These are phyloP conservation scores for Colletotrichum filicis DNA, from an alignment of 2,329 filamentous ascomycete species.

Conservation along the genomic window DNA sequence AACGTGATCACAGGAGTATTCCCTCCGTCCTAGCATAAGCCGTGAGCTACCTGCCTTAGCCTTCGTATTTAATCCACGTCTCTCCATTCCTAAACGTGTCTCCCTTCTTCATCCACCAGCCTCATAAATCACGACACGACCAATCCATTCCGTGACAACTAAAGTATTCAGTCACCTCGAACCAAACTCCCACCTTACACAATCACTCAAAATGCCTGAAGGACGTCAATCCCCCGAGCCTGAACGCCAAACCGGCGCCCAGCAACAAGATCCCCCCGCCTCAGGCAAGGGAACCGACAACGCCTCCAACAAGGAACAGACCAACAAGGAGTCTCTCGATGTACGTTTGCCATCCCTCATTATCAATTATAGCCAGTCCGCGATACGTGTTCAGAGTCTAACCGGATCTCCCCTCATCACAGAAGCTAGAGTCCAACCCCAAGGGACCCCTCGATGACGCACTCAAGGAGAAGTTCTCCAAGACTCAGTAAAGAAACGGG, in stretches of 20 bases:
- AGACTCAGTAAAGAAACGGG: slow-evolving; percentile 45
- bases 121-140: neutral
- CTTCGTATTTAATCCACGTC: slow-evolving; percentile 22
- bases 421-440: slow-evolving; percentile 62
- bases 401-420: slow-evolving; percentile 61
- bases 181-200: neutral
- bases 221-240: slow-evolving; percentile 84
- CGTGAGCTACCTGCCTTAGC: neutral
- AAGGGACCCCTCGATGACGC: slow-evolving; percentile 70
- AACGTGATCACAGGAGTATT: neutral
- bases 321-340: slow-evolving; percentile 62
- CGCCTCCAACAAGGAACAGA: slow-evolving; percentile 62
- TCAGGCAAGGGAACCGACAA: slow-evolving; percentile 68
- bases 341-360: slow-evolving; percentile 45
- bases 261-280: slow-evolving; percentile 69
- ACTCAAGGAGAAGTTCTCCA: slow-evolving; percentile 70
- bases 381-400: neutral
- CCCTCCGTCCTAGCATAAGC: neutral
- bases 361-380: too few species aligned
- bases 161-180: too few species aligned
- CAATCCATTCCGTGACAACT: too few species aligned
- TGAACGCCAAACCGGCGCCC: slow-evolving; percentile 72
- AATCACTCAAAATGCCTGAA: slow-evolving; percentile 69
- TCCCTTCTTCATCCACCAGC: neutral
- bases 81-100: neutral